These are phyloP conservation scores for Metarhizium rileyi DNA, from an alignment of 2,329 filamentous ascomycete genomes.

Conservation along the genomic window DNA sequence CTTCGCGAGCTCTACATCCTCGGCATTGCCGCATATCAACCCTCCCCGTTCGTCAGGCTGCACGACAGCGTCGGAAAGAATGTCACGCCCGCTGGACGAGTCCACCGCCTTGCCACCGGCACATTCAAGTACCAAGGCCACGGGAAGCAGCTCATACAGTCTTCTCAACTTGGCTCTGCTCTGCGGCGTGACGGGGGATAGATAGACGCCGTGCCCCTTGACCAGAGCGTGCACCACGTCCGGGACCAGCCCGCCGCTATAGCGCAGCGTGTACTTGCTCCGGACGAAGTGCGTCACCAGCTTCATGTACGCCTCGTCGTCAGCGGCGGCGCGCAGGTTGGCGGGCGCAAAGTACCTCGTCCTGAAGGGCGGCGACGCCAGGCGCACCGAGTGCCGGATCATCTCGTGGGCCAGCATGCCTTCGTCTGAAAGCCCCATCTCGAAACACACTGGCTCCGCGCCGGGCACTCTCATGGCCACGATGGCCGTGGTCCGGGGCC, in stretches of 20 bases:
- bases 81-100: constrained; percentile 28
- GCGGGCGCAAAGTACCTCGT: constrained; percentile 53
- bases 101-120: constrained; percentile 48
- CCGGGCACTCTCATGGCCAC: constrained; percentile 42
- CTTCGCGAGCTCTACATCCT: constrained; percentile 34
- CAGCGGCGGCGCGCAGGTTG: constrained; percentile 47
- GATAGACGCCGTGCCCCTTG: constrained; percentile 52
- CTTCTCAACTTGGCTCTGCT: constrained; percentile 48
- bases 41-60: constrained; percentile 40
- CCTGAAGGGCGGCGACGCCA: constrained; percentile 29
- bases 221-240: constrained; percentile 49
- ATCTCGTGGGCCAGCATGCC: constrained; percentile 22
- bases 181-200: constrained; percentile 42
- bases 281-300: constrained; percentile 40
- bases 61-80: constrained; percentile 29
- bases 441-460: constrained; percentile 33
- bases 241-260: constrained; percentile 51
- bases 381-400: constrained; percentile 29
- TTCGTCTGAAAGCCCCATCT: constrained; percentile 33
- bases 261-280: constrained; percentile 49
- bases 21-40: constrained; percentile 38
- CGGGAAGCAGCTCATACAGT: constrained; percentile 48
- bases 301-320: constrained; percentile 36
- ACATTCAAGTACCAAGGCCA: constrained; percentile 52
- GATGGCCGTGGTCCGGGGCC: constrained; percentile 45